These are phyloP conservation scores for Przewalskia tangutica DNA, from an alignment of 257 asterid genomes.

Conservation along the genomic window DNA sequence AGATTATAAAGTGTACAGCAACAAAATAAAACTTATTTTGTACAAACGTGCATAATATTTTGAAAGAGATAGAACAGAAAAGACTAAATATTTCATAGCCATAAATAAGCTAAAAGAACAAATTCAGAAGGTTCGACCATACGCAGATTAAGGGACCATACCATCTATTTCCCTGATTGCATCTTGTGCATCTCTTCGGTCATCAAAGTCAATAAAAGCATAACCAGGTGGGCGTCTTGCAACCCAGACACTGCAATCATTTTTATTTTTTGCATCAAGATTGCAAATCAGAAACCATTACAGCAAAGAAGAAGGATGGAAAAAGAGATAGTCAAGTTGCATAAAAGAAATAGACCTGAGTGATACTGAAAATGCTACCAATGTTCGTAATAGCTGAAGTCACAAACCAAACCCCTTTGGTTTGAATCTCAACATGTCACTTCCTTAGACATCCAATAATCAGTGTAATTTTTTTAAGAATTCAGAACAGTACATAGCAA, in stretches of 20 bases:
- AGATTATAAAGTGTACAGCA: background rate
- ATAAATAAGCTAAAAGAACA: background rate
- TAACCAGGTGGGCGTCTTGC: slow-evolving; percentile 97
- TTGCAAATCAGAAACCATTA: background rate
- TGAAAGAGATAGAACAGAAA: background rate
- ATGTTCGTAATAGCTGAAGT: background rate
- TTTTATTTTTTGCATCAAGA: background rate
- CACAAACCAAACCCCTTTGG: background rate
- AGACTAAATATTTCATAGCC: background rate
- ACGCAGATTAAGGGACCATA: slow-evolving; percentile 10
- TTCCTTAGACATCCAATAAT: background rate
- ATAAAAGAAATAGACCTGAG: background rate
- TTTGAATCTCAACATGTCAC: background rate
- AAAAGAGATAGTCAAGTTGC: background rate
- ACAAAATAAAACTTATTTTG: background rate
- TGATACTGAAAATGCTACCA: background rate
- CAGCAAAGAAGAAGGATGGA: background rate
- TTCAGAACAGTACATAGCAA: background rate
- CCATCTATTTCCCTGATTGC: slow-evolving; percentile 84
- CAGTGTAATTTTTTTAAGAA: background rate
- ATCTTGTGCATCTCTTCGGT: slow-evolving; percentile 84
- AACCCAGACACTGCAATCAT: slow-evolving; percentile 82
- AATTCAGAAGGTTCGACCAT: background rate
- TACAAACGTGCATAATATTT: background rate
- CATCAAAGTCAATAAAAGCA: slow-evolving; percentile 91